phyloP scores from a whole-genome alignment of 2,329 filamentous ascomycete species.

The Colletotrichum ledebouriae region DNA sequence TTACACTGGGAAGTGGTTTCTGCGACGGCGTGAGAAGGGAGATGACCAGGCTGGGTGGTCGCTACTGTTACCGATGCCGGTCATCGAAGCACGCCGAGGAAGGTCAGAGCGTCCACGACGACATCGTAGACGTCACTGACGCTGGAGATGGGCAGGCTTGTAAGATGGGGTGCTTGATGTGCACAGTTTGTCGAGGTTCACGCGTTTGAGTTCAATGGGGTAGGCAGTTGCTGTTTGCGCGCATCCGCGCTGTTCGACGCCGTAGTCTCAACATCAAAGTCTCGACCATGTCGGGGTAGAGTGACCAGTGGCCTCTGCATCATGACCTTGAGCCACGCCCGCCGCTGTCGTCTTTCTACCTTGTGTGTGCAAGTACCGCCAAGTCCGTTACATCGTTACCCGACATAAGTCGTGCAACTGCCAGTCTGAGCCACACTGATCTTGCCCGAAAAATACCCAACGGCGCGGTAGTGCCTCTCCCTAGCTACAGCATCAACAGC shows the following conservation, averaged over 20 bases:
- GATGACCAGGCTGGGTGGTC: too few relatives aligned
- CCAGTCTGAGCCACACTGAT: background rate
- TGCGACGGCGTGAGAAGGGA: too few relatives aligned
- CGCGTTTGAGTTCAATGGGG: too few relatives aligned
- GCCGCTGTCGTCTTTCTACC: background rate
- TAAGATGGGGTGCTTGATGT: too few relatives aligned
- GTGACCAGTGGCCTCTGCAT: background rate
- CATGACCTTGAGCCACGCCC: background rate
- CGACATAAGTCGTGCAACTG: background rate
- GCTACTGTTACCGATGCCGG: too few relatives aligned
- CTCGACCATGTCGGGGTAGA: background rate
- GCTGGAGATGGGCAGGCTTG: too few relatives aligned
- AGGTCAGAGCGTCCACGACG: too few relatives aligned
- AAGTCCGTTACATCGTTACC: background rate
- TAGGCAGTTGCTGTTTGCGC: background rate
- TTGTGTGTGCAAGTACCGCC: background rate
- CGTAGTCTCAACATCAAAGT: background rate
- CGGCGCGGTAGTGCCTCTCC: background rate
- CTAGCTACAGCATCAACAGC: slow-evolving; percentile 5
- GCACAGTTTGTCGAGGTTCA: too few relatives aligned
- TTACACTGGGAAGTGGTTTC: too few relatives aligned
- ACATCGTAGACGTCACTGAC: too few relatives aligned
- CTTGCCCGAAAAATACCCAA: background rate
- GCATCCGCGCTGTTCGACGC: background rate
- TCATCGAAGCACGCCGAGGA: too few relatives aligned